Base-by-base conservation (phyloP, 2,329 filamentous ascomycete species). In the Trichoderma koningiopsis region DNA sequence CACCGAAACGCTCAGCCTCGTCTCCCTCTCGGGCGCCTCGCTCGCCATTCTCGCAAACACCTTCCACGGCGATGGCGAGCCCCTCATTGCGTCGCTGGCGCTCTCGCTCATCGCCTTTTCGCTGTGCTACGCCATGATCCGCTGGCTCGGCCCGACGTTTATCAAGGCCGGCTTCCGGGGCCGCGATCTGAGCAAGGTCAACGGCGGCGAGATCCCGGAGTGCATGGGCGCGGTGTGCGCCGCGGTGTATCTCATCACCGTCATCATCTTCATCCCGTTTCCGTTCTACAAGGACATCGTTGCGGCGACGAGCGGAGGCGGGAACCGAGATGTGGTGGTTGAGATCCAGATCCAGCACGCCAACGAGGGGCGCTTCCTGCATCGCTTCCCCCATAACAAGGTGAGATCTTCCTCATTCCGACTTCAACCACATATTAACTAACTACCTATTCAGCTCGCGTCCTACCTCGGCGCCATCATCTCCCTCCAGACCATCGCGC, bases 231-330 rank as follows among this genome's bases (percentile, higher is more conserved):
- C 93, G 69, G 88, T 99, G 31, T 96, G 93, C 77, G 96, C 95
- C 10, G 88, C 96, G 73, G 94, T 98, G 31, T 98, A 98, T 81
- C 86, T 99, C 55, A 86, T 99, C 73, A 87, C 90, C 61, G 86
- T 98, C 73, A 96, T 98, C 73, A 83, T 93, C 72, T 99, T 99
- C 79, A 94, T 98, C 70, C 96, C 96, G 0, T 97, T 97, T 80
- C 92, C 94, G 1, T 98, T 99, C 80, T 98, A 97, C 84, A 97
- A 97, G 81, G 95, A 98, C 78, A 96, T 99, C 73, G 94, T 97
- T 31, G 92, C 93, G 19, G 94, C 94, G 49, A 98, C 96, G 24
- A 97, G 93, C 73, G 96, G 94, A 72, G 94, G 94, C 72, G 94
- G 94, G 60, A 97, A 97, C 80, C 86, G 92, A 72, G 95, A 97